Percentiles rank a stretch among this genome's conserved stretches.
phyloP scores from a whole-genome alignment of 495 filamentous ascomycete genomes.

The Podospora didyma region DNA sequence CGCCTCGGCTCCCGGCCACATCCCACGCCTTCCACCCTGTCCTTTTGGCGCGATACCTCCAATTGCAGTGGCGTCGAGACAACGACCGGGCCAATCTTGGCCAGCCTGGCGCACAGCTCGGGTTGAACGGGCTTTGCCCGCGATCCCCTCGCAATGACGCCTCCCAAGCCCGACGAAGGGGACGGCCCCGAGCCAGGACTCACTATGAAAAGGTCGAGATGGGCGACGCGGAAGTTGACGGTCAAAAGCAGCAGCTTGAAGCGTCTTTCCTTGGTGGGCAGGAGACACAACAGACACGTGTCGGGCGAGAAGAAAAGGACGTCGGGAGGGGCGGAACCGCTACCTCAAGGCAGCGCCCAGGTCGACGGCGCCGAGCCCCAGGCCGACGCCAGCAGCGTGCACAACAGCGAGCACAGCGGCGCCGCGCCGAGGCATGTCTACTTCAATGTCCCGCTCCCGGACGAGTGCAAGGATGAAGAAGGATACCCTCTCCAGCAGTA shows the following conservation, averaged over 20 bases:
- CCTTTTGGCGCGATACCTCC: background rate
- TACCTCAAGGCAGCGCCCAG: constrained; percentile 37
- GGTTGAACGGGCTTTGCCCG: constrained; percentile 51
- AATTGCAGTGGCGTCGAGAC: constrained; percentile 20
- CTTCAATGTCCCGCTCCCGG: constrained; percentile 82
- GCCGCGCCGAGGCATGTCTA: constrained; percentile 52
- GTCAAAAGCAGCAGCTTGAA: constrained; percentile 72
- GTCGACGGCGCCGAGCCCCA: background rate
- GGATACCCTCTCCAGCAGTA: constrained; percentile 67
- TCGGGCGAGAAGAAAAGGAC: constrained; percentile 72
- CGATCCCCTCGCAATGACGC: constrained; percentile 40
- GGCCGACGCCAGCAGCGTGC: constrained; percentile 17
- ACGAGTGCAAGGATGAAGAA: constrained; percentile 75
- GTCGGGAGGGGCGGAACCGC: constrained; percentile 47
- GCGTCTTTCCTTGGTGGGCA: constrained; percentile 78
- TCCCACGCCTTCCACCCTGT: background rate
- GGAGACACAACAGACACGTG: constrained; percentile 60
- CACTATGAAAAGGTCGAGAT: constrained; percentile 64
- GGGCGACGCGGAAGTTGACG: constrained; percentile 83
- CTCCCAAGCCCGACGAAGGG: constrained; percentile 42
- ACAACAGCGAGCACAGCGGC: constrained; percentile 32
- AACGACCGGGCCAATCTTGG: constrained; percentile 31
- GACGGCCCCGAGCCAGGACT: constrained; percentile 42
- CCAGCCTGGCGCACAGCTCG: constrained; percentile 41
- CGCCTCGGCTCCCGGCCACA: background rate